These are phyloP conservation scores for Diaporthe caulivora DNA, from an alignment of 2,329 filamentous ascomycete species.

Conservation along the genomic window DNA sequence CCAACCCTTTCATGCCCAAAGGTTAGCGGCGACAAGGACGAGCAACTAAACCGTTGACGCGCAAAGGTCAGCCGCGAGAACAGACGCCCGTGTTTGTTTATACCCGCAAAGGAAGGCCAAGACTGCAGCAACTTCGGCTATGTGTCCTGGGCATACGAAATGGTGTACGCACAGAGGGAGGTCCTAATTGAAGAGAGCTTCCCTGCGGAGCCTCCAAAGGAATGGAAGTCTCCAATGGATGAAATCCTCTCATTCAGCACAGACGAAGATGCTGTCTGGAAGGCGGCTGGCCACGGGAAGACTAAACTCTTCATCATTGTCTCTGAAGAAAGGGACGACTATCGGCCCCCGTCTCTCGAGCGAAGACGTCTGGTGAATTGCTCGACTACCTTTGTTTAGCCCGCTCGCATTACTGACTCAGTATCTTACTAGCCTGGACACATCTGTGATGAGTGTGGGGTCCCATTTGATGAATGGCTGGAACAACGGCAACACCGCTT, in stretches of 20 bases:
- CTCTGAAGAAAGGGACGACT: background rate
- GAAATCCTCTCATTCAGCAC: background rate
- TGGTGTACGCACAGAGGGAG: background rate
- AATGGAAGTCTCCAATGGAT: background rate
- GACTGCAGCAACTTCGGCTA: background rate
- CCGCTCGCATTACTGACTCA: background rate
- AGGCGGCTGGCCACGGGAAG: background rate
- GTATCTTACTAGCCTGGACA: background rate
- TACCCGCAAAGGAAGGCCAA: background rate
- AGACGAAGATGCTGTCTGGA: background rate
- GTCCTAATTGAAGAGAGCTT: background rate
- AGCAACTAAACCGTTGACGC: too few species aligned
- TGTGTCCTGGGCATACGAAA: background rate
- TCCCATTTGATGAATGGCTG: background rate
- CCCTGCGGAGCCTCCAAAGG: background rate
- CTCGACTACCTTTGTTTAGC: background rate
- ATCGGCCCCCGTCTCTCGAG: background rate
- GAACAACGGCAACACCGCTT: background rate
- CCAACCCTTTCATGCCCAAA: too few species aligned
- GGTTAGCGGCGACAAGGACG: too few species aligned
- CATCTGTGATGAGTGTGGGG: background rate
- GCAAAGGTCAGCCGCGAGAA: too few species aligned
- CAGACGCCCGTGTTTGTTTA: background rate
- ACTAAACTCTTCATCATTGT: background rate
- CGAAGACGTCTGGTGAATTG: background rate